These are phyloP conservation scores for Schizosaccharomyces versatilis DNA, from an alignment of 1,139 yeast species.

Conservation along the genomic window DNA sequence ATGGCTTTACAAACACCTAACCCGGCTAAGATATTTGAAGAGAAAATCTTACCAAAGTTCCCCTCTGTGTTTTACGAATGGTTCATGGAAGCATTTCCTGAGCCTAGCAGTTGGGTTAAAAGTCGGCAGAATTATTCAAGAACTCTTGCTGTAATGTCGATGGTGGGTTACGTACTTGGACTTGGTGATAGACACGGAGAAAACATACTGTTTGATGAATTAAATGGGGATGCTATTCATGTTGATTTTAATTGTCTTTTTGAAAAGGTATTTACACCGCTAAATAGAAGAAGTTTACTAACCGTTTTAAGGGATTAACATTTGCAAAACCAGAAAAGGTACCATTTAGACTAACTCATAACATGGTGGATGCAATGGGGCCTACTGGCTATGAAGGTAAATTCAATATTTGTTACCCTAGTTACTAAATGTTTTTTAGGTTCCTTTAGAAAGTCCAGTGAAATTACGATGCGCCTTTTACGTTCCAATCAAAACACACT, in stretches of 20 bases:
- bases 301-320: slow-evolving; percentile 21
- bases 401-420: neutral
- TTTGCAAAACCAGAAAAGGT: slow-evolving; percentile 73
- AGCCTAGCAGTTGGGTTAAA: slow-evolving; percentile 69
- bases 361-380: slow-evolving; percentile 81
- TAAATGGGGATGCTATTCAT: slow-evolving; percentile 62
- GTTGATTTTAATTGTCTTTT: slow-evolving; percentile 93
- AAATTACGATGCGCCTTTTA: slow-evolving; percentile 53
- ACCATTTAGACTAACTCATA: slow-evolving; percentile 76
- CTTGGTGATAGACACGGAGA: slow-evolving; percentile 94
- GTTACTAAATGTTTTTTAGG: slow-evolving; percentile 15
- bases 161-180: slow-evolving; percentile 62
- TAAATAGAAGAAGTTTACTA: slow-evolving; percentile 81
- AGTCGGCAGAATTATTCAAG: slow-evolving; percentile 56
- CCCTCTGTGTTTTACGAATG: slow-evolving; percentile 69
- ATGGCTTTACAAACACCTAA: slow-evolving; percentile 6
- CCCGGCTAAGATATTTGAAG: slow-evolving; percentile 11
- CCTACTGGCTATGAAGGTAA: slow-evolving; percentile 72
- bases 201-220: slow-evolving; percentile 53
- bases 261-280: slow-evolving; percentile 39
- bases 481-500: slow-evolving; percentile 68
- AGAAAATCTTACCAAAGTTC: slow-evolving; percentile 18
- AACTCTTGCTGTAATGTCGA: slow-evolving; percentile 88
- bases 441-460: slow-evolving; percentile 55
- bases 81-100: slow-evolving; percentile 76